phyloP scores from a whole-genome alignment of 306 rosid species.

The Rubus parviflorus region DNA sequence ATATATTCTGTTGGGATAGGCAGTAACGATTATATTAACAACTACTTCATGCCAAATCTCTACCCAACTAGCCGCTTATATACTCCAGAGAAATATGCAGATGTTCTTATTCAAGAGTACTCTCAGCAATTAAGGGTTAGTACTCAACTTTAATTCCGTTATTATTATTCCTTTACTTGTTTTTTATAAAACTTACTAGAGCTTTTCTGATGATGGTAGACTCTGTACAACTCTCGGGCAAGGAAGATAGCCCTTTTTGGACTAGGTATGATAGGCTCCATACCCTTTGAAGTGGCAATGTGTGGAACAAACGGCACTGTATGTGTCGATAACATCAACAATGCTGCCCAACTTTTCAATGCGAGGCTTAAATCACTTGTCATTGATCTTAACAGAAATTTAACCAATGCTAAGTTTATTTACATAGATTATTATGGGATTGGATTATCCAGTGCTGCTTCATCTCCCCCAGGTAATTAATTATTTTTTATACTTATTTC shows the following conservation, averaged over 20 bases:
- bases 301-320: conserved; percentile 14
- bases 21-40: conserved; percentile 24
- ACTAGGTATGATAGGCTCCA: conserved; percentile 22
- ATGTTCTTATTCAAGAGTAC: neutral
- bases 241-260: conserved; percentile 23
- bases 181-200: neutral
- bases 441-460: neutral
- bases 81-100: conserved; percentile 20
- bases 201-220: neutral
- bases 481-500: neutral
- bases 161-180: neutral
- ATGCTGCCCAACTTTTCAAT: conserved; percentile 28
- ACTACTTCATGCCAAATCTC: conserved; percentile 16
- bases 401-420: conserved; percentile 28
- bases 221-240: conserved; percentile 21
- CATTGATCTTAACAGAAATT: conserved; percentile 12
- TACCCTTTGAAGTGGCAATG: conserved; percentile 20
- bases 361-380: conserved; percentile 32
- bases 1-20: conserved; percentile 23
- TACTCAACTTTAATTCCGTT: neutral
- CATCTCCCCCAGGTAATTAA: neutral
- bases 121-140: conserved; percentile 23
- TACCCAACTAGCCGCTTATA: conserved; percentile 15
- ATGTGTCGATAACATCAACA: conserved; percentile 35
- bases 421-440: conserved; percentile 24